Conservation (phyloP, 164 flowering plant genomes). For the Platanus orientalis region DNA sequence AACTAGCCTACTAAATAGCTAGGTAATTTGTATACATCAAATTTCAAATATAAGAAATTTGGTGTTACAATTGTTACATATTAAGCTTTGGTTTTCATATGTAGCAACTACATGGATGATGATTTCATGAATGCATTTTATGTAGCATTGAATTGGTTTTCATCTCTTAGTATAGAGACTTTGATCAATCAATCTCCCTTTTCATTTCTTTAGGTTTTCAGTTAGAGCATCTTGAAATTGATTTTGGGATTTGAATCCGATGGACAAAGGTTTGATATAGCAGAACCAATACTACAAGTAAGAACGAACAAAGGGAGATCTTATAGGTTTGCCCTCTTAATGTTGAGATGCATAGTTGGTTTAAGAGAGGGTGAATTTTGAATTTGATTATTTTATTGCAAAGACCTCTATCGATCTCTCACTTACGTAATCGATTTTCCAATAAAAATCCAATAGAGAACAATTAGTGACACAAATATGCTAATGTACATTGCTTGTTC, state of each 20-base stretch:
- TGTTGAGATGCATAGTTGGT: neutral
- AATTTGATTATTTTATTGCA: neutral
- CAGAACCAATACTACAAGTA: too few species aligned
- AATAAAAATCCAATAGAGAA: neutral
- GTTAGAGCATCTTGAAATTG: neutral
- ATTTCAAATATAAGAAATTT: too few species aligned
- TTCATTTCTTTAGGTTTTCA: too few species aligned
- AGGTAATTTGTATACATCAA: too few species aligned
- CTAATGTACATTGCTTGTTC: constrained; percentile 84
- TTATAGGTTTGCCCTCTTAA: neutral
- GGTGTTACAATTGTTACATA: too few species aligned
- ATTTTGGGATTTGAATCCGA: neutral
- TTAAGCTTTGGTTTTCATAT: neutral
- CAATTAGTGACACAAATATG: constrained; percentile 34
- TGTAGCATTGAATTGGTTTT: neutral
- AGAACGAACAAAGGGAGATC: neutral
- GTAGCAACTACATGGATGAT: too few species aligned
- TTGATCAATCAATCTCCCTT: neutral
- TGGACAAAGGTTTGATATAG: too few species aligned
- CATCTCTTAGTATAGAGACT: neutral
- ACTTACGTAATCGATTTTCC: too few species aligned
- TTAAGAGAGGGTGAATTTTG: neutral
- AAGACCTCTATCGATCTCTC: too few species aligned
- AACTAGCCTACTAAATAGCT: too few species aligned
- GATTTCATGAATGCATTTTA: too few species aligned